A percentile compares a stretch with the other conserved stretches of the same genome.
Evolutionary conservation across 208 protist genomes (phyloP).

Genomic region (Wallacemonas sp.): DNA sequence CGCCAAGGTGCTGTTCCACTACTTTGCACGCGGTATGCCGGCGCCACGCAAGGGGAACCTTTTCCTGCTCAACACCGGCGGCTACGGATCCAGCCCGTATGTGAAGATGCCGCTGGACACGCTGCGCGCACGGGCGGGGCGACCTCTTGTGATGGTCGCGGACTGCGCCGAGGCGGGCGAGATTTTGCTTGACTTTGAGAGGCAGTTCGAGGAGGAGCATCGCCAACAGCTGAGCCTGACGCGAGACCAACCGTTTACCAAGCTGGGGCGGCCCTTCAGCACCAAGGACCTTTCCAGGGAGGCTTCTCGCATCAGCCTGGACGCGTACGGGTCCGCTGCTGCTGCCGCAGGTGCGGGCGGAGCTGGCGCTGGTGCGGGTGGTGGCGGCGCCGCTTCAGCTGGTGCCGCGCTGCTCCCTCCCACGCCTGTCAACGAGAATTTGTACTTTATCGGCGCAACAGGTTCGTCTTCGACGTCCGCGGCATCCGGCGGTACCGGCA

Average conservation of each 20-base stretch:
- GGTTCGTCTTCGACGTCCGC: constrained; percentile 12
- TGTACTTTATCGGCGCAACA: constrained; percentile 88
- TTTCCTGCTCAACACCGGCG: constrained; percentile 39
- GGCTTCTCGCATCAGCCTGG: constrained; percentile 16
- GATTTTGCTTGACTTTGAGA: constrained; percentile 62
- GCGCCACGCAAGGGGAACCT: constrained; percentile 48
- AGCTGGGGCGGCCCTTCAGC: constrained; percentile 21
- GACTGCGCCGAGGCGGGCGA: constrained; percentile 77
- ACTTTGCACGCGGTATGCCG: constrained; percentile 71
- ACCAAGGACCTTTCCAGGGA: constrained; percentile 18
- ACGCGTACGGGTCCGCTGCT: constrained; percentile 2
- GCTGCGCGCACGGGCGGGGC: constrained; percentile 56
- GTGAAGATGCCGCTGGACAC: constrained; percentile 55
- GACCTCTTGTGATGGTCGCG: constrained; percentile 81
- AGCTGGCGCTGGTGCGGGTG: no score
- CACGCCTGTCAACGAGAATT: constrained; percentile 47
- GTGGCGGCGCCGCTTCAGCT: constrained; percentile 6
- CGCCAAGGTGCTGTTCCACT: constrained; percentile 83
- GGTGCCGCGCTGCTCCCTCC: background rate
- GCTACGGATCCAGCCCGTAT: constrained; percentile 28
- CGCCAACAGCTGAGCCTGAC: constrained; percentile 48
- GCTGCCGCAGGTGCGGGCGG: no score
- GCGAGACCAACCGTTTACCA: constrained; percentile 43
- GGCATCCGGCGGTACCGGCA: constrained; percentile 2
- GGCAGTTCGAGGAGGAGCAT: constrained; percentile 60